Base-by-base conservation (phyloP, 495 filamentous ascomycete species). In the Peziza echinospora region DNA sequence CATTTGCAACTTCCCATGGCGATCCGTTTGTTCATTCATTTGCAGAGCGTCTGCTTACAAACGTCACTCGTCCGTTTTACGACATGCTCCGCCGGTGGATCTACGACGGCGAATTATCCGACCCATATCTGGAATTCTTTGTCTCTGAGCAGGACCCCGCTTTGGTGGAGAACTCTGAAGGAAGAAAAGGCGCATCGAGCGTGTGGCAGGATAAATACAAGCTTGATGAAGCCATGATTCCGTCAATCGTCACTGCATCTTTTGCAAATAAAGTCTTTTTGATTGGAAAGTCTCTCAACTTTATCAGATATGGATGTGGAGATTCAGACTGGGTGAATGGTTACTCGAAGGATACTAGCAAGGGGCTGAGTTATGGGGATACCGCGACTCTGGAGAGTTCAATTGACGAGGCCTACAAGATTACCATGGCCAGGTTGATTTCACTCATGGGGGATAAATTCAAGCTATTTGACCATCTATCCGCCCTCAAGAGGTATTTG, bases 181-280 rank as follows among this genome's bases (percentile, higher is more conserved):
- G 67, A 25, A 73, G 77, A 46, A 80, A 77, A 52, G 77, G 71
- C 41, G 82, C 83, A 13, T 82, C 80, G 17, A 91, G 82, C 46
- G 91, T 96, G 11, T 99, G 91, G 91, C 85, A 96, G 58, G 83
- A 89, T 58, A 96, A 99, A 57, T 99, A 96, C 66, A 78, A 80
- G 57, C 67, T 96, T 37, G 76, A 81, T 50, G 72, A 82, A 47
- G 65, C 71, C 11, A 87, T 94, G 78, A 76, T 93, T 17, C 91
- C 91, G 5, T 83, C 77, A 26, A 93, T 99, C 50, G 82, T 94
- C 41, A 86, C 82, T 3, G 71, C 76, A 44, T 82, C 93, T 24
- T 94, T 96, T 63, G 83, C 89, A 0, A 80, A 89, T 47, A 93
- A 93, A 56, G 80, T 94, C 19, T 96, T 94, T 52, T 66, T 96